Conservation (phyloP, 352 stramenopile genomes). For the Pythium apleroticum region DNA sequence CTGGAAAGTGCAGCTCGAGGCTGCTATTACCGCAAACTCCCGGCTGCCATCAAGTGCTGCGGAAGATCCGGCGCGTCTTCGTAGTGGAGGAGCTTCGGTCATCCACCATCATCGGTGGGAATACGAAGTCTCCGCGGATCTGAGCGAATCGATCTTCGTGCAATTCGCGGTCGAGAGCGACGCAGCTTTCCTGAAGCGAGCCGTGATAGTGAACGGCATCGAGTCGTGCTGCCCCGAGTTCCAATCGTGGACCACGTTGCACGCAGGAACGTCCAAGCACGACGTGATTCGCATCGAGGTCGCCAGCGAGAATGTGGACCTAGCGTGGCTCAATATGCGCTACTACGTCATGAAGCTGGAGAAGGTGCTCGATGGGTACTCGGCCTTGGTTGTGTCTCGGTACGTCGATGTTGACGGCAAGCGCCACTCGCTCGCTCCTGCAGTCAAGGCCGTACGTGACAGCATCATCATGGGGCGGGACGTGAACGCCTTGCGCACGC, state of each 20-base stretch:
- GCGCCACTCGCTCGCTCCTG: not conserved
- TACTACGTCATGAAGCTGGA: slow-evolving; percentile 1
- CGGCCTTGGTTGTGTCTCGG: not conserved
- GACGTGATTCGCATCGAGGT: slow-evolving; percentile 10
- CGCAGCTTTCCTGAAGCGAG: not conserved
- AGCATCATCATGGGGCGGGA: slow-evolving; percentile 16
- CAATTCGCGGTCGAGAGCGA: slow-evolving; percentile 10
- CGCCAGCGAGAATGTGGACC: not conserved
- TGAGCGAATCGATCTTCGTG: slow-evolving; percentile 6
- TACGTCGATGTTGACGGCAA: not conserved
- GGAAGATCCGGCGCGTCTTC: too few relatives aligned
- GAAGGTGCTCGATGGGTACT: slow-evolving; percentile 9
- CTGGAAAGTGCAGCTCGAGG: slow-evolving; percentile 18
- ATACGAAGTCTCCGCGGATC: slow-evolving; percentile 1
- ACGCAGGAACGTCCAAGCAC: not conserved
- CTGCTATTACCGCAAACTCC: too few relatives aligned
- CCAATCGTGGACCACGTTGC: not conserved
- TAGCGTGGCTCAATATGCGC: not conserved
- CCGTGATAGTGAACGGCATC: not conserved
- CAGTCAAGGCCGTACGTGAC: not conserved
- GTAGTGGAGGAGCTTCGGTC: too few relatives aligned
- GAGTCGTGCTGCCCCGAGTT: not conserved
- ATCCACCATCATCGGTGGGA: not conserved
- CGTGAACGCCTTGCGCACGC: not conserved
- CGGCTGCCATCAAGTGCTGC: too few relatives aligned